Conservation (phyloP, 1,139 yeast species). For the Meyerozyma elateridarum region DNA sequence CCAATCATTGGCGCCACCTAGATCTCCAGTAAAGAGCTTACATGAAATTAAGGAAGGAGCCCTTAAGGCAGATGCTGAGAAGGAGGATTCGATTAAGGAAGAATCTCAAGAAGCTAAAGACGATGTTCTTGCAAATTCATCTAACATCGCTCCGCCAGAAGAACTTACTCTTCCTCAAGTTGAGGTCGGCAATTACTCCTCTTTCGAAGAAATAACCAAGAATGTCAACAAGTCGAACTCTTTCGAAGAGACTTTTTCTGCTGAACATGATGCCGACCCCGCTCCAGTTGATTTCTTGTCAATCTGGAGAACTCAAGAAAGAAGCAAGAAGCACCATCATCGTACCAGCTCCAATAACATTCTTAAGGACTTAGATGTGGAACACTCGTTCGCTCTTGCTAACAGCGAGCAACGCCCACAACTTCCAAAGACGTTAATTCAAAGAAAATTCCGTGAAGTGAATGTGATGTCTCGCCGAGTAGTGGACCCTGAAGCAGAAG, state of each 20-base stretch:
- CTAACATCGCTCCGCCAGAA: constrained; percentile 38
- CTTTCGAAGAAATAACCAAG: constrained; percentile 36
- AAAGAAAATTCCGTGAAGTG: constrained; percentile 39
- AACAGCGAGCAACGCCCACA: constrained; percentile 2
- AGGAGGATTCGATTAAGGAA: constrained; percentile 6
- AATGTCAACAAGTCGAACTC: constrained; percentile 20
- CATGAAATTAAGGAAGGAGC: constrained; percentile 4
- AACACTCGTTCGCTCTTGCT: neutral
- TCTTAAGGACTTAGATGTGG: constrained; percentile 2
- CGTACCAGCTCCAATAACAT: constrained; percentile 1
- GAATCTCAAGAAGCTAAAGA: constrained; percentile 1
- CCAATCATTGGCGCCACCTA: constrained; percentile 21
- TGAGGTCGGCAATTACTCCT: constrained; percentile 27
- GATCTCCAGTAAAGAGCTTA: constrained; percentile 11
- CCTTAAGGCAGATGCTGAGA: constrained; percentile 6
- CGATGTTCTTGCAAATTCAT: constrained; percentile 34
- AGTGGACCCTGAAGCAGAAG: constrained; percentile 36
- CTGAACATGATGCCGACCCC: constrained; percentile 35
- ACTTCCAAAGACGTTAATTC: constrained; percentile 23
- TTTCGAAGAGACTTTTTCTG: constrained; percentile 40
- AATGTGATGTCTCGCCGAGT: constrained; percentile 40
- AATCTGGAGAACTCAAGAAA: constrained; percentile 43
- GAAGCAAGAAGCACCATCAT: constrained; percentile 13
- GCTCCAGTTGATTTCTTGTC: constrained; percentile 29
- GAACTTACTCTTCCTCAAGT: constrained; percentile 37